phyloP scores from a whole-genome alignment of 1,139 yeast species.

The Yamadazyma membranifaciens region DNA sequence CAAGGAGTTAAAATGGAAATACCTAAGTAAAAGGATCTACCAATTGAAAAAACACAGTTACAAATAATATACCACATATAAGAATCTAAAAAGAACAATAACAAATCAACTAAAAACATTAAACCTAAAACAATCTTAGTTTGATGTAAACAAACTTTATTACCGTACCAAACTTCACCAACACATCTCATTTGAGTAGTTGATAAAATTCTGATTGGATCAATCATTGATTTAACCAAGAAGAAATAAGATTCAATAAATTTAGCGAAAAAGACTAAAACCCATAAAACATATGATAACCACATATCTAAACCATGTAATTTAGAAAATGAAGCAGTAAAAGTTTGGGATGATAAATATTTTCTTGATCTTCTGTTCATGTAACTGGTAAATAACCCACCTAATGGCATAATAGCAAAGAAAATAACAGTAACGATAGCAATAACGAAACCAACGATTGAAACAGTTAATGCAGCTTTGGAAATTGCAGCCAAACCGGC shows the following conservation, averaged over 20 bases:
- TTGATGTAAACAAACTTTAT: constrained; percentile 74
- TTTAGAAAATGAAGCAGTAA: constrained; percentile 86
- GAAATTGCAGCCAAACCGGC: constrained; percentile 70
- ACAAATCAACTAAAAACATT: constrained; percentile 88
- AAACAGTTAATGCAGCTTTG: constrained; percentile 74
- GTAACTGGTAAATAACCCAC: constrained; percentile 93
- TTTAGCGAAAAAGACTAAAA: constrained; percentile 84
- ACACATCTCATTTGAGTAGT: constrained; percentile 50
- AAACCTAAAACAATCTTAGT: constrained; percentile 85
- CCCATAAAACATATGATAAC: constrained; percentile 93
- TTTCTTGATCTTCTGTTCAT: constrained; percentile 86
- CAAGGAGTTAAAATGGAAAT: constrained; percentile 97
- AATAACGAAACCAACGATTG: constrained; percentile 87
- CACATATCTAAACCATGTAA: constrained; percentile 91
- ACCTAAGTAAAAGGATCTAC: constrained; percentile 97
- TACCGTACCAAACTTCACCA: constrained; percentile 91
- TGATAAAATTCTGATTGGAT: constrained; percentile 76
- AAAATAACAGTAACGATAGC: constrained; percentile 81
- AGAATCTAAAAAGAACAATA: constrained; percentile 96
- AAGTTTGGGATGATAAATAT: constrained; percentile 91
- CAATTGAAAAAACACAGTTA: constrained; percentile 93
- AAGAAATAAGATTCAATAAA: constrained; percentile 89
- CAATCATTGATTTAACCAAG: constrained; percentile 86
- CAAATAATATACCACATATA: constrained; percentile 97
- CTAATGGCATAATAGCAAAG: constrained; percentile 94